These are phyloP conservation scores for Colletotrichum sp. DNA, from an alignment of 2,329 filamentous ascomycete species.

Conservation along the genomic window DNA sequence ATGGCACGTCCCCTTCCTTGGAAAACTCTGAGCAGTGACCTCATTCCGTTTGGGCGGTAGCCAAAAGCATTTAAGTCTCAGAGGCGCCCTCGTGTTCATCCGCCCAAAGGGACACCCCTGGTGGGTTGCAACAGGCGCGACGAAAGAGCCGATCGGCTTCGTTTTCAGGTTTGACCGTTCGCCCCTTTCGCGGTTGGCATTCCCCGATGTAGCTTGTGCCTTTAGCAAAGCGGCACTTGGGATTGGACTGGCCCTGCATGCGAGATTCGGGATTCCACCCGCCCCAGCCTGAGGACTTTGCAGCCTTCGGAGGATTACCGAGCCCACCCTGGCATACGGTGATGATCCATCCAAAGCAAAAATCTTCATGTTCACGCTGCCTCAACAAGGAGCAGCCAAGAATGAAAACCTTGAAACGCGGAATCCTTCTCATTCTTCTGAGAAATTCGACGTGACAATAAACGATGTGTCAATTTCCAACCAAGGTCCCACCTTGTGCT, in stretches of 20 bases:
- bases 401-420: conserved; percentile 8
- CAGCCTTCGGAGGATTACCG: conserved; percentile 9
- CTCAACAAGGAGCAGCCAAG: conserved; percentile 6
- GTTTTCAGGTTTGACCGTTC: background rate
- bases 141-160: background rate
- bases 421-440: background rate
- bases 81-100: background rate
- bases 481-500: conserved; percentile 4
- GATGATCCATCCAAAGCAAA: background rate
- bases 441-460: background rate
- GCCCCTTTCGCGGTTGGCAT: background rate
- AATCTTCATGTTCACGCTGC: background rate
- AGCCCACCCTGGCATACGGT: background rate
- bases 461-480: conserved; percentile 3
- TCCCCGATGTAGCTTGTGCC: background rate
- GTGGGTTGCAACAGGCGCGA: background rate
- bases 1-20: background rate
- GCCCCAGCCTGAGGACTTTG: background rate
- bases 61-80: background rate
- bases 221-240: background rate
- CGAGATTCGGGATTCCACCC: conserved; percentile 15
- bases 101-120: background rate
- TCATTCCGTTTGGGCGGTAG: background rate
- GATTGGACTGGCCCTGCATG: background rate
- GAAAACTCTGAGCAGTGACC: background rate